Percentiles rank a stretch among this genome's conserved stretches.
Conservation (phyloP, 306 rosid genomes). For the Cyamopsis tetragonoloba region DNA sequence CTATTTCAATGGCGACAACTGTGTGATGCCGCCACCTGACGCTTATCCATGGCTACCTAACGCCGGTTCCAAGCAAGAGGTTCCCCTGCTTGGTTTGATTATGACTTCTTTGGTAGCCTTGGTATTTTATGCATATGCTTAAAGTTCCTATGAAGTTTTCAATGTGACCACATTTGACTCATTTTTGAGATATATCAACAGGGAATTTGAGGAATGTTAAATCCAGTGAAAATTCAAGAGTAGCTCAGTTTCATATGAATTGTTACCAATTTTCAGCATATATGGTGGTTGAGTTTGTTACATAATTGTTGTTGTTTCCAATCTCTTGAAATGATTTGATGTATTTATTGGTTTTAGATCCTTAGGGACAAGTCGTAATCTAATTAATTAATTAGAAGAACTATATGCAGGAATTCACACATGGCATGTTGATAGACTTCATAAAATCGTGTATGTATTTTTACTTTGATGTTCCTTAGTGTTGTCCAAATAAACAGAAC, state of each 20-base stretch:
- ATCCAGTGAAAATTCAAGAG: constrained; percentile 14
- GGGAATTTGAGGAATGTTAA: constrained; percentile 17
- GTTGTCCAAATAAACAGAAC: not conserved
- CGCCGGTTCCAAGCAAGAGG: constrained; percentile 33
- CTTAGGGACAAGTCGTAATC: constrained; percentile 4
- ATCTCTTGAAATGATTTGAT: constrained; percentile 16
- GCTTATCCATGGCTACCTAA: constrained; percentile 78
- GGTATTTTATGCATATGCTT: constrained; percentile 34
- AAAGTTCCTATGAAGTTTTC: constrained; percentile 15
- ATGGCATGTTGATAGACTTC: not conserved
- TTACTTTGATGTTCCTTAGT: too few species aligned
- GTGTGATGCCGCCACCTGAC: constrained; percentile 96
- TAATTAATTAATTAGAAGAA: constrained; percentile 18
- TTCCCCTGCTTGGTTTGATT: constrained; percentile 41
- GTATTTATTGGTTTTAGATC: constrained; percentile 1
- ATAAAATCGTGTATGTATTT: not conserved
- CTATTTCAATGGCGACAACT: constrained; percentile 86
- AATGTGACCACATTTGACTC: constrained; percentile 16
- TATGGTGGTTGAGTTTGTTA: constrained; percentile 26
- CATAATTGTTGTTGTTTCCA: constrained; percentile 20
- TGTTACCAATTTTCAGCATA: not conserved
- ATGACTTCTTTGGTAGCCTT: constrained; percentile 36
- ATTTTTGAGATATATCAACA: constrained; percentile 15
- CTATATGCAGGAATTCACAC: constrained; percentile 6
- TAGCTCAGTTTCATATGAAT: constrained; percentile 18